Evolutionary conservation across 2,329 filamentous ascomycete species (phyloP), one percentile per base, ranked within the genome.

Genomic region (Dendryphion nanum): DNA sequence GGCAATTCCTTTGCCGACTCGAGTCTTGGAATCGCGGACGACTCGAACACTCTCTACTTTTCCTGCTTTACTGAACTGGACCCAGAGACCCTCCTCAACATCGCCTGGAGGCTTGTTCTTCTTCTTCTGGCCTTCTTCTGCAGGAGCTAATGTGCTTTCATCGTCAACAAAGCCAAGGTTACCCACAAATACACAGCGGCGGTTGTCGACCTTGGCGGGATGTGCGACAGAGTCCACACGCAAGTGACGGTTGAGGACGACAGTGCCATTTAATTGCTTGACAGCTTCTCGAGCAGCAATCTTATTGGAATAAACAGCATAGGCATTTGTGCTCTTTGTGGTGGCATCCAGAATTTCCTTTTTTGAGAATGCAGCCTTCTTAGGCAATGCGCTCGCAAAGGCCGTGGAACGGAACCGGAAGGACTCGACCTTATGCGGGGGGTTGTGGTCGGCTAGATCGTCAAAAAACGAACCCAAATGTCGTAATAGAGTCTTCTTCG

Each of bases 91-190:
- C 70, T 98, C 93, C 65, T 97, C 91, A 8, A 94, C 75, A 65
- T 97, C 91, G 24, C 86, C 82, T 2, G 89, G 86, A 6, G 79
- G 74, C 59, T 85, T 87, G 50, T 77, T 59, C 51, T 73, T 85
- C 41, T 81, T 81, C 67, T 87, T 86, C 56, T 83, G 78, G 35
- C 79, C 83, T 28, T 81, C 81, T 21, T 82, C 76, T 34, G 79
- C 71, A 14, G 69, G 69, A 30, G 74, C 78, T 16, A 86, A 68
- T 35, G 85, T 75, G 26, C 79, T 86, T 69, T 96, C 90, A 50
- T 96, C 89, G 57, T 96, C 91, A 13, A 98, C 88, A 57, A 98
- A 98, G 34, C 89, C 89, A 1, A 98, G 77, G 60, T 98, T 98
- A 32, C 93, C 93, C 18, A 98, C 87, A 59, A 98, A 98, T 13